Evolutionary conservation across 2,329 filamentous ascomycete genomes (phyloP).

Genomic region (Purpureocillium takamizusanense): DNA sequence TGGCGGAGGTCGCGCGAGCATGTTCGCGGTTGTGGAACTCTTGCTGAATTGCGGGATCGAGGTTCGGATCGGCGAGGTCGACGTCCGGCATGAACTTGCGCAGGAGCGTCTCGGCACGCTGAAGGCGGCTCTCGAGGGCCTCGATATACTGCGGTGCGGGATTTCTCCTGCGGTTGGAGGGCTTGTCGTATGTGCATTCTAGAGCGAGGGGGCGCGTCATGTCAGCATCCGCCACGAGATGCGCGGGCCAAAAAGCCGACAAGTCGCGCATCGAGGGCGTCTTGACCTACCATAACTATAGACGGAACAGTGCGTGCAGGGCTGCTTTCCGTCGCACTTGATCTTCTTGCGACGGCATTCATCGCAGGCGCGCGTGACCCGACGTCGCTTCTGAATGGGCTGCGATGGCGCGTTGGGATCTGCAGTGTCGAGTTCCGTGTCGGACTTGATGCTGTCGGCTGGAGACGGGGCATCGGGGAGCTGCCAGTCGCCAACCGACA

Average conservation of each 20-base stretch:
- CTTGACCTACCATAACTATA: conserved; percentile 82
- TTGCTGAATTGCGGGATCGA: conserved; percentile 69
- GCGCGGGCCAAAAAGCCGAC: background rate
- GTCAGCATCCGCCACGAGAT: no score
- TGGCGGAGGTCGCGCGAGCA: conserved; percentile 34
- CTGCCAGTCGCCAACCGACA: conserved; percentile 25
- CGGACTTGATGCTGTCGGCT: conserved; percentile 33
- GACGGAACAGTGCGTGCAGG: conserved; percentile 91
- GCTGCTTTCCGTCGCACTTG: conserved; percentile 79
- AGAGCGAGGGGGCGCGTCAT: background rate
- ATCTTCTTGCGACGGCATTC: conserved; percentile 81
- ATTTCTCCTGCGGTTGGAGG: conserved; percentile 83
- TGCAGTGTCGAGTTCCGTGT: conserved; percentile 30
- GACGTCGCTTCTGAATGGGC: conserved; percentile 65
- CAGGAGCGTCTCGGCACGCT: conserved; percentile 73
- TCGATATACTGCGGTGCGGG: conserved; percentile 90
- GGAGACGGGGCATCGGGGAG: conserved; percentile 27
- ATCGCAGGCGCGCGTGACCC: conserved; percentile 74
- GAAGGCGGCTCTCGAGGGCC: conserved; percentile 72
- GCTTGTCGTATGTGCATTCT: conserved; percentile 96
- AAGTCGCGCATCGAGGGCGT: background rate
- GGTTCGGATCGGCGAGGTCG: conserved; percentile 73
- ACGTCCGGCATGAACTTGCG: conserved; percentile 75
- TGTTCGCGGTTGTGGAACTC: conserved; percentile 51
- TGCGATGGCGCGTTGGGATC: conserved; percentile 29